Percentiles rank a stretch among this genome's conserved stretches.
Evolutionary conservation across 352 stramenopile genomes (phyloP).

Genomic region (Globisporangium apiculatum): DNA sequence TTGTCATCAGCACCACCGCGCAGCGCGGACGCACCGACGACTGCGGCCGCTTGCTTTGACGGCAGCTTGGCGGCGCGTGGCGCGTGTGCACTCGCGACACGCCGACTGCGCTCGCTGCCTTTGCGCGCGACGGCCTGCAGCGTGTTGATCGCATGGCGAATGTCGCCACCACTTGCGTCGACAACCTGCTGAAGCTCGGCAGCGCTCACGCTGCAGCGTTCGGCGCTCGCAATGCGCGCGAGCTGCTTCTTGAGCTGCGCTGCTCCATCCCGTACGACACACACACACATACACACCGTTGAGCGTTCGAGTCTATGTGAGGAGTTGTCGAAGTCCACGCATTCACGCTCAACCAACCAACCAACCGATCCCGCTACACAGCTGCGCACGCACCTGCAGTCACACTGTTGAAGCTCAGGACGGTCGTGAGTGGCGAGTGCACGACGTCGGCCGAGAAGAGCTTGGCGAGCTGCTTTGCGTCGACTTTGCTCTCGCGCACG

Average conservation of each 20-base stretch:
- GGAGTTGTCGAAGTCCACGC: no score
- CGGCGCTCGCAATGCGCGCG: constrained; percentile 25
- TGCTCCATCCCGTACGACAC: constrained; percentile 1
- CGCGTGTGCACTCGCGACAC: no score
- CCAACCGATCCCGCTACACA: neutral
- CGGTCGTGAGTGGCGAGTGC: constrained; percentile 49
- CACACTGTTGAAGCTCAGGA: constrained; percentile 78
- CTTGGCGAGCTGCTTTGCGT: constrained; percentile 44
- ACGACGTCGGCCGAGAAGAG: constrained; percentile 67
- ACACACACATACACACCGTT: neutral
- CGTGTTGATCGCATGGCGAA: constrained; percentile 77
- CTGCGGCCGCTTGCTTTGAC: neutral
- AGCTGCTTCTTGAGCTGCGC: constrained; percentile 73
- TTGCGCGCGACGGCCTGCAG: constrained; percentile 31
- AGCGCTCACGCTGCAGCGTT: constrained; percentile 21
- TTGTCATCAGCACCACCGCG: neutral
- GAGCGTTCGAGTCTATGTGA: no score
- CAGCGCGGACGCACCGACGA: neutral
- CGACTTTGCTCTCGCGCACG: constrained; percentile 68
- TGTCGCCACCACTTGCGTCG: constrained; percentile 61
- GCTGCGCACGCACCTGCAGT: constrained; percentile 36
- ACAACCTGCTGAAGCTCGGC: constrained; percentile 40
- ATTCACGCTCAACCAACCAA: no score
- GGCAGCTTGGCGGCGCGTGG: no score
- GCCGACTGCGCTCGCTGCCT: neutral